Conservation (phyloP, 2,329 filamentous ascomycete species). For the Fusarium nygamai region DNA sequence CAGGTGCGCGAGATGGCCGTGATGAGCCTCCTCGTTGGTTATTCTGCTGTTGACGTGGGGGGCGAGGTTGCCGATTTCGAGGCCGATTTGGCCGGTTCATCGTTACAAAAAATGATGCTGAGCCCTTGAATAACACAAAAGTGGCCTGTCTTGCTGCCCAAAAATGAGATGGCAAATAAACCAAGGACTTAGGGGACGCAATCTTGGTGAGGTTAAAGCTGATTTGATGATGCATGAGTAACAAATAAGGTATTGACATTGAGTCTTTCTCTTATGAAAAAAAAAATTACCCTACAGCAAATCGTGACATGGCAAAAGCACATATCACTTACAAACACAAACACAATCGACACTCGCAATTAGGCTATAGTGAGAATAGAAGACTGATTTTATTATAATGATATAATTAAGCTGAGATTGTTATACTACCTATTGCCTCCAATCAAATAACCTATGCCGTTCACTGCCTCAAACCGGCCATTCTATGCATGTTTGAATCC, state of each 20-base stretch:
- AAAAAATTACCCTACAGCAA: slow-evolving; percentile 17
- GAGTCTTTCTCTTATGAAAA: not conserved
- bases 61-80: slow-evolving; percentile 47
- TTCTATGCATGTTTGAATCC: not conserved
- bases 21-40: slow-evolving; percentile 30
- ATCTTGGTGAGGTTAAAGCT: not conserved
- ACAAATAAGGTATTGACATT: not conserved
- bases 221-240: slow-evolving; percentile 14
- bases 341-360: too few relatives aligned
- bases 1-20: slow-evolving; percentile 34
- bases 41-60: slow-evolving; percentile 37
- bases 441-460: not conserved
- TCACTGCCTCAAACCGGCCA: too few relatives aligned
- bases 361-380: not conserved
- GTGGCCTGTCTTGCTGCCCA: not conserved
- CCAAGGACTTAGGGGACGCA: not conserved
- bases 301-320: not conserved
- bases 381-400: not conserved
- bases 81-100: slow-evolving; percentile 50
- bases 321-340: not conserved
- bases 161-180: too few relatives aligned
- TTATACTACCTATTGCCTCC: not conserved
- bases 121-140: not conserved
- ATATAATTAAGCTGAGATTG: not conserved
- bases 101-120: not conserved